Conservation (phyloP, 2,329 filamentous ascomycete genomes). For the Colletotrichum brevisporum region DNA sequence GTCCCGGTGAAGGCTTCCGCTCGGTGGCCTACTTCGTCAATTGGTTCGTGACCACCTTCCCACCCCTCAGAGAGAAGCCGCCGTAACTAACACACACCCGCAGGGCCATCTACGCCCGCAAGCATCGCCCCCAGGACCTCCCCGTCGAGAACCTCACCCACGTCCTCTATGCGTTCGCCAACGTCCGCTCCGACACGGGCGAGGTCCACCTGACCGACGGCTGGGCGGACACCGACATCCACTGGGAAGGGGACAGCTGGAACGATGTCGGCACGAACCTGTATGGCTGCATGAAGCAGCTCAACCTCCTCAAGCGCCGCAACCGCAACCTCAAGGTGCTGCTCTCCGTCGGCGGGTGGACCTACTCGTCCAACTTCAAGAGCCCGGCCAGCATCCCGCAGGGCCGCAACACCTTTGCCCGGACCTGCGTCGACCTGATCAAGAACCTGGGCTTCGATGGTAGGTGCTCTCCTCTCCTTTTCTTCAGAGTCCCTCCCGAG, state of each 20-base stretch:
- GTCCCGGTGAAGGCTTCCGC: slow-evolving; percentile 67
- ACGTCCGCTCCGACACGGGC: slow-evolving; percentile 82
- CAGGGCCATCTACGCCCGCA: slow-evolving; percentile 87
- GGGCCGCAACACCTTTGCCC: slow-evolving; percentile 81
- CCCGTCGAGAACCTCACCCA: slow-evolving; percentile 88
- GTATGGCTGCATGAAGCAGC: slow-evolving; percentile 91
- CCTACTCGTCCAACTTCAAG: slow-evolving; percentile 89
- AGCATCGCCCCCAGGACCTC: slow-evolving; percentile 88
- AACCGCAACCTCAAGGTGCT: slow-evolving; percentile 89
- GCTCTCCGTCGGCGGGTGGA: slow-evolving; percentile 93
- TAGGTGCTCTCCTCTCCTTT: slow-evolving; percentile 45
- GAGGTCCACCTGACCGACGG: slow-evolving; percentile 78
- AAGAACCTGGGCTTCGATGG: slow-evolving; percentile 84
- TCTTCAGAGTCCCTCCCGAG: too few relatives aligned
- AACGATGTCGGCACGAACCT: slow-evolving; percentile 83
- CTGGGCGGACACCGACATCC: slow-evolving; percentile 81
- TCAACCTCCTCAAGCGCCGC: slow-evolving; percentile 84
- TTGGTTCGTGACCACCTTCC: slow-evolving; percentile 59
- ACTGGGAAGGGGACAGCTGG: slow-evolving; percentile 78
- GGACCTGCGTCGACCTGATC: slow-evolving; percentile 80
- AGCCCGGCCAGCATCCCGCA: slow-evolving; percentile 77
- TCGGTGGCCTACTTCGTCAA: slow-evolving; percentile 83
- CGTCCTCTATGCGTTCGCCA: slow-evolving; percentile 91
- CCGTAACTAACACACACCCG: not conserved
- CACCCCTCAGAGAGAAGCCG: slow-evolving; percentile 37